These are phyloP conservation scores for Leccinum subrobustum DNA, from an alignment of 1,284 basidiomycete species.

Conservation along the genomic window DNA sequence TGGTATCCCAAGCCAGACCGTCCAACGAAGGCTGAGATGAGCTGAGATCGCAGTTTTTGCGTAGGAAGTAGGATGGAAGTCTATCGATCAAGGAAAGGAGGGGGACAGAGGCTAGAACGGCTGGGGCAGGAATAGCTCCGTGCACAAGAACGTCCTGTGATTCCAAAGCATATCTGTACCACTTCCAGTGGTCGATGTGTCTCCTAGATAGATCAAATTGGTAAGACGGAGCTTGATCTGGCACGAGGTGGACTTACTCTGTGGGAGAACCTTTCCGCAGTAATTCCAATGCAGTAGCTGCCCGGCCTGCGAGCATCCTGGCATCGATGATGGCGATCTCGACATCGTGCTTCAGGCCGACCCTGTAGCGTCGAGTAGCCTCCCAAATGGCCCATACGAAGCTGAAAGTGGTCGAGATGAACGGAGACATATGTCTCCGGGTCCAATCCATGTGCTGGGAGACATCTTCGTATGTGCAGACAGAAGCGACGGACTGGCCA, in stretches of 20 bases:
- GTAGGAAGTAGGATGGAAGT: slow-evolving; percentile 69
- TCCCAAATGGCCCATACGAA: slow-evolving; percentile 81
- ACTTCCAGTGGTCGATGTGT: slow-evolving; percentile 65
- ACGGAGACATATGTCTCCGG: slow-evolving; percentile 63
- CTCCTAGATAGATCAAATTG: slow-evolving; percentile 42
- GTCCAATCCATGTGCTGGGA: slow-evolving; percentile 72
- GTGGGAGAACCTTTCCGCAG: slow-evolving; percentile 48
- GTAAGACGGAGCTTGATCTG: slow-evolving; percentile 1
- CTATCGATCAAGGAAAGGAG: slow-evolving; percentile 59
- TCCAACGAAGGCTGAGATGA: slow-evolving; percentile 42
- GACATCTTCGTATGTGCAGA: slow-evolving; percentile 57
- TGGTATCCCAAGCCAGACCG: slow-evolving; percentile 58
- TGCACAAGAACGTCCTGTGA: slow-evolving; percentile 72
- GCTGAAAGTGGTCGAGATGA: slow-evolving; percentile 73
- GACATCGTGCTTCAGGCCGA: slow-evolving; percentile 66
- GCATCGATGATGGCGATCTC: slow-evolving; percentile 78
- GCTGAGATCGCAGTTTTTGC: slow-evolving; percentile 36
- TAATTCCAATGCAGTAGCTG: slow-evolving; percentile 63
- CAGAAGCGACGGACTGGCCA: slow-evolving; percentile 35
- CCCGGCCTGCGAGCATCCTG: slow-evolving; percentile 49
- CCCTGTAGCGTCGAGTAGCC: slow-evolving; percentile 67
- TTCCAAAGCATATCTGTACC: slow-evolving; percentile 70
- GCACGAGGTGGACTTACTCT: slow-evolving; percentile 45
- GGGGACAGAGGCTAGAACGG: slow-evolving; percentile 67
- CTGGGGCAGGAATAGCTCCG: slow-evolving; percentile 60